phyloP scores from a whole-genome alignment of 768 basidiomycete genomes.

The Lentinula boryana region DNA sequence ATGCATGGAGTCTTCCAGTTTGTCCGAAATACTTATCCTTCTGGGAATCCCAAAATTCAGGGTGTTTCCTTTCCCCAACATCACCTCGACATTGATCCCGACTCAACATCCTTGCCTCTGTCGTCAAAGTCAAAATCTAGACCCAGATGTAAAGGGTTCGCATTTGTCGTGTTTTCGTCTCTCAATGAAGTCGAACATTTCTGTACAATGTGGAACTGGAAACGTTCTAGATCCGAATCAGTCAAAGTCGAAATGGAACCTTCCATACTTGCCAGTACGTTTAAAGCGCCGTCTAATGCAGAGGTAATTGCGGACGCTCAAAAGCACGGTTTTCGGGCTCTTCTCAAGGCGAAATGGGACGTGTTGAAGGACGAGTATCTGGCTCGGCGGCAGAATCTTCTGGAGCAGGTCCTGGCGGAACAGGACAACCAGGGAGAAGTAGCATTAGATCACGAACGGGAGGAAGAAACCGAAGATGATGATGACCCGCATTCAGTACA shows the following conservation, averaged over 20 bases:
- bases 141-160: conserved; percentile 70
- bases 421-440: conserved; percentile 19
- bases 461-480: not conserved
- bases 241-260: not conserved
- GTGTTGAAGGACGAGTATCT: conserved; percentile 63
- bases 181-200: conserved; percentile 35
- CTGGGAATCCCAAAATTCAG: conserved; percentile 33
- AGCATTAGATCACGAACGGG: conserved; percentile 10
- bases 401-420: conserved; percentile 32
- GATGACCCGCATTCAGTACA: not conserved
- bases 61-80: conserved; percentile 54
- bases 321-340: conserved; percentile 53
- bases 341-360: conserved; percentile 59
- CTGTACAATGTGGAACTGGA: conserved; percentile 60
- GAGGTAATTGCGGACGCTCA: conserved; percentile 31
- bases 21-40: conserved; percentile 15
- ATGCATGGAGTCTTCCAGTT: conserved; percentile 46
- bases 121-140: conserved; percentile 36
- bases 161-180: conserved; percentile 52
- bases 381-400: conserved; percentile 48
- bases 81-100: conserved; percentile 39
- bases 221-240: conserved; percentile 11
- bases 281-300: not conserved
- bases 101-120: not conserved
- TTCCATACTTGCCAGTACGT: not conserved